These are phyloP conservation scores for Termitomyces sp. DNA, from an alignment of 768 basidiomycete species.

Conservation along the genomic window DNA sequence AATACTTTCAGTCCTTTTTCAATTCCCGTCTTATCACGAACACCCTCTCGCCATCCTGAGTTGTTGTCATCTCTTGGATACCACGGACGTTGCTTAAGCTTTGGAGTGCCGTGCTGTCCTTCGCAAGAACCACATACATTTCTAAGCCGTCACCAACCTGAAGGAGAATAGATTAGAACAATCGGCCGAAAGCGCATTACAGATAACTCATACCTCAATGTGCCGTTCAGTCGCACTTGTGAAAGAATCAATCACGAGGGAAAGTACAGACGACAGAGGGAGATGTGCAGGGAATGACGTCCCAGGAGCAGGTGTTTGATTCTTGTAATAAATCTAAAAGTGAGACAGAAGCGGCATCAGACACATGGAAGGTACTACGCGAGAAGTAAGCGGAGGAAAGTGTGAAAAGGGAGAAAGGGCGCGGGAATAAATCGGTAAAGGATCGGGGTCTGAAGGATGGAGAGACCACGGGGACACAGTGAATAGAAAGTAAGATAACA, in stretches of 20 bases:
- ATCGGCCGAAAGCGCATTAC: conserved; percentile 7
- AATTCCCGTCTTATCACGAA: conserved; percentile 74
- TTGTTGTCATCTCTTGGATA: conserved; percentile 57
- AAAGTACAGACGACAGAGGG: conserved; percentile 72
- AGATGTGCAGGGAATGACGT: conserved; percentile 75
- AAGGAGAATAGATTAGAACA: conserved; percentile 7
- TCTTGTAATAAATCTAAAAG: conserved; percentile 93
- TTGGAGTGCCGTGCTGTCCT: conserved; percentile 50
- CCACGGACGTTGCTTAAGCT: conserved; percentile 51
- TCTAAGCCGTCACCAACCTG: conserved; percentile 96
- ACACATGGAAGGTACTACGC: conserved; percentile 10
- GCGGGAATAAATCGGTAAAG: conserved; percentile 42
- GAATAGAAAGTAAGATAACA: conserved; percentile 6
- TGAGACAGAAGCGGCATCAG: conserved; percentile 18
- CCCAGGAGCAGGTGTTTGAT: conserved; percentile 74
- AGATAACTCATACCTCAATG: conserved; percentile 67
- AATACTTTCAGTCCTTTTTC: conserved; percentile 65
- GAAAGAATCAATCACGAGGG: conserved; percentile 93
- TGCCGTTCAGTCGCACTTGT: conserved; percentile 97
- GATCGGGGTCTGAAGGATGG: conserved; percentile 26
- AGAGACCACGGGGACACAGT: conserved; percentile 13
- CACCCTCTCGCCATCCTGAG: conserved; percentile 63
- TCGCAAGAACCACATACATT: conserved; percentile 80
- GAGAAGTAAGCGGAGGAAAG: conserved; percentile 6
- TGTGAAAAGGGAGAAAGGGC: conserved; percentile 14